Conservation (phyloP, 306 rosid species). For the Vicia sativa region DNA sequence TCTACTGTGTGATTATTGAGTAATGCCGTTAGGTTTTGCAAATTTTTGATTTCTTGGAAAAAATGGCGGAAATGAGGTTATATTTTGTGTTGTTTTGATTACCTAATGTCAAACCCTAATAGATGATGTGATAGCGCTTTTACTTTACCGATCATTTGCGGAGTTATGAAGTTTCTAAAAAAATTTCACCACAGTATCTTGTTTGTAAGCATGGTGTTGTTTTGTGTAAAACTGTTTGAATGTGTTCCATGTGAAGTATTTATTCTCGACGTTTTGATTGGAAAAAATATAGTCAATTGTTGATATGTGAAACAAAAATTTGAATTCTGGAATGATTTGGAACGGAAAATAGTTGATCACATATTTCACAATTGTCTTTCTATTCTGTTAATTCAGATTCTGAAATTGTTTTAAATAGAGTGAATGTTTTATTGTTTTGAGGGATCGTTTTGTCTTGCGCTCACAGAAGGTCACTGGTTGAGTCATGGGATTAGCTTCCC, state of each 20-base stretch:
- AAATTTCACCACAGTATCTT: not conserved
- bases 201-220: not conserved
- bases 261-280: not conserved
- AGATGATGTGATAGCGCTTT: not conserved
- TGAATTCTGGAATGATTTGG: not conserved
- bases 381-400: not conserved
- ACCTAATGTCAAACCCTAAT: not conserved
- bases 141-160: not conserved
- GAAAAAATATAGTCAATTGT: not conserved
- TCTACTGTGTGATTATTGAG: slow-evolving; percentile 12
- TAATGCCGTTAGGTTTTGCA: slow-evolving; percentile 19
- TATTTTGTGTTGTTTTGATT: not conserved
- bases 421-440: not conserved
- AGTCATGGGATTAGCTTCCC: not conserved
- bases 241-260: not conserved
- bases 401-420: not conserved
- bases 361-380: not conserved
- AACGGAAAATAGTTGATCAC: not conserved
- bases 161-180: slow-evolving; percentile 11
- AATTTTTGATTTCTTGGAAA: slow-evolving; percentile 13
- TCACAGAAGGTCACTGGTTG: not conserved
- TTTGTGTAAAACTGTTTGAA: not conserved
- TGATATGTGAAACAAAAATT: not conserved
- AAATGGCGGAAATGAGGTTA: not conserved
- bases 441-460: not conserved